Base-by-base conservation (phyloP, 164 flowering plant genomes). In the Vitis rupestris region DNA sequence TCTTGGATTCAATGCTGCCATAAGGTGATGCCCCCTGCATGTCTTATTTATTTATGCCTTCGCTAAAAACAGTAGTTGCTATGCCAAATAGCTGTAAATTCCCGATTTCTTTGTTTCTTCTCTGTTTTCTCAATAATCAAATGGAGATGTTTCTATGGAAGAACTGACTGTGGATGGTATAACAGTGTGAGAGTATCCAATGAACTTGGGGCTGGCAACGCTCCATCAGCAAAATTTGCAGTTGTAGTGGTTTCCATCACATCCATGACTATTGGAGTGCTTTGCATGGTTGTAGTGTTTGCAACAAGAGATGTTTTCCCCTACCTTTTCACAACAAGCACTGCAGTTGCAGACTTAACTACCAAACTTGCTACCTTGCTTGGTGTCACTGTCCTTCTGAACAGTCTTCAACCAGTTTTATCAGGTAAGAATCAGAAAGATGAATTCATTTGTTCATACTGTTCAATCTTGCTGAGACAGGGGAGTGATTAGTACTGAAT, bases 1-100 rank as follows among this genome's bases (percentile, higher is more conserved):
- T 10, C 23, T 89, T 23, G 94, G 92, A 16, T 89, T 87, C 82
- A 89, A 88, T 72, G 92, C 92, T 53, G 94, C 94, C 23, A 85
- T 89, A 58, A 86, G 92, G 90, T 85, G n/a, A 60, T 37, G 1
- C 49, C 66, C 49, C 17, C 27, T 16, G 5, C 54, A 60, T 50
- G 48, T 67, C 51, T 49, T 6, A 37, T 6, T 37, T 37, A 37
- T 37, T 37, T 37, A 37, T 37, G 7, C 7, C 4, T 37, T 37
- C 6, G 7, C 0, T 3, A 37, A 37, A 37, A 37, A 37, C 44
- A 37, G 7, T 37, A 2, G 44, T 37, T 37, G 44, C 44, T 37
- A 37, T 0, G 2, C 44, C 7, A 37, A 37, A 3, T 37, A 37
- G 4, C 6, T 37, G 44, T 37, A 37, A 3, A 37, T 37, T 37